Percentiles rank a stretch among this genome's conserved stretches.
Evolutionary conservation across 2,329 filamentous ascomycete genomes (phyloP).

Genomic region (Ophiocordyceps robertsii): DNA sequence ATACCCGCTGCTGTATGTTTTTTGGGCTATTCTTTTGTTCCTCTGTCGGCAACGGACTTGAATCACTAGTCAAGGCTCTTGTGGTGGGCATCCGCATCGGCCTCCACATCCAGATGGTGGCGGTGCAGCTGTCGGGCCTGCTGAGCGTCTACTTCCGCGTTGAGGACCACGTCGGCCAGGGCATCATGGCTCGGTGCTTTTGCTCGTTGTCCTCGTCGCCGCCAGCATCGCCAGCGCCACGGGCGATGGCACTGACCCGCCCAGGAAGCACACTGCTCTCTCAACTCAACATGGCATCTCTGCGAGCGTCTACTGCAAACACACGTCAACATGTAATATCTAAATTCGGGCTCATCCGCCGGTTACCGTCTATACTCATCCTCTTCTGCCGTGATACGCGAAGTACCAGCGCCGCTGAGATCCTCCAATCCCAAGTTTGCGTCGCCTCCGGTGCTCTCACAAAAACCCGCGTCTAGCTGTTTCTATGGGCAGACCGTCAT

Average conservation of each 20-base stretch:
- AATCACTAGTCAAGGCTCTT: too few species aligned
- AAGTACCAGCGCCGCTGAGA: background rate
- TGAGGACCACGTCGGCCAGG: conserved; percentile 9
- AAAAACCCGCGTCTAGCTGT: conserved; percentile 13
- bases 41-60: too few species aligned
- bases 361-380: background rate
- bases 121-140: conserved; percentile 10
- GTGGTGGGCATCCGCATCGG: conserved; percentile 15
- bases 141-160: conserved; percentile 6
- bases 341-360: background rate
- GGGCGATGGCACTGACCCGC: background rate
- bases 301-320: background rate
- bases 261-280: background rate
- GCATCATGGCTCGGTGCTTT: conserved; percentile 10
- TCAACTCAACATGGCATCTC: too few species aligned
- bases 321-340: background rate
- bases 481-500: conserved; percentile 17
- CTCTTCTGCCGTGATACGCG: background rate
- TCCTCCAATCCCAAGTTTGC: background rate
- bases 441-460: background rate
- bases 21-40: too few species aligned
- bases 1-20: too few species aligned
- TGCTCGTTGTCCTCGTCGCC: conserved; percentile 6
- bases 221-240: background rate
- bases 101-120: conserved; percentile 14